phyloP scores from a whole-genome alignment of 805 yeast genomes.

The Sporopachydermia quercuum region DNA sequence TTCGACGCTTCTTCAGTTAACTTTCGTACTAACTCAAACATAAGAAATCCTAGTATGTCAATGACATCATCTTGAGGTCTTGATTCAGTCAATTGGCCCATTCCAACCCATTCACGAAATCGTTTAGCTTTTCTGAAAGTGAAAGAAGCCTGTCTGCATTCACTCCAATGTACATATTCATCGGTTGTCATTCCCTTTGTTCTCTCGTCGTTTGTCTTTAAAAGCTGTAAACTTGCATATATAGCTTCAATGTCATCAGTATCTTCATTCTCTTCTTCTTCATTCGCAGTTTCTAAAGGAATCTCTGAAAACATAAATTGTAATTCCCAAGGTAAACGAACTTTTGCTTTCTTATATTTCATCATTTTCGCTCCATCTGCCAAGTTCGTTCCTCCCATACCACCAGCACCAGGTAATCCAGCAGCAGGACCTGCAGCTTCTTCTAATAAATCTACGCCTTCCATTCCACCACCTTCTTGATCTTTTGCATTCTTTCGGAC shows the following conservation, averaged over 20 bases:
- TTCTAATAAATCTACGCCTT: slow-evolving; percentile 36
- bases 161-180: slow-evolving; percentile 98
- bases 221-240: slow-evolving; percentile 70
- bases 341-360: slow-evolving; percentile 53
- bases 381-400: slow-evolving; percentile 22
- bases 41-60: slow-evolving; percentile 86
- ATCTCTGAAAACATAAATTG: slow-evolving; percentile 89
- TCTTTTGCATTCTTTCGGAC: slow-evolving; percentile 71
- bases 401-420: slow-evolving; percentile 22
- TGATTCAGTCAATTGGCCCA: slow-evolving; percentile 68
- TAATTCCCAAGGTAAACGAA: slow-evolving; percentile 88
- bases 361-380: slow-evolving; percentile 25
- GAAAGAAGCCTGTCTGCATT: slow-evolving; percentile 93
- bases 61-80: slow-evolving; percentile 93
- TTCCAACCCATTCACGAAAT: slow-evolving; percentile 93
- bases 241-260: slow-evolving; percentile 88
- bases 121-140: slow-evolving; percentile 90
- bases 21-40: slow-evolving; percentile 93
- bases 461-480: slow-evolving; percentile 47
- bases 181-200: slow-evolving; percentile 90
- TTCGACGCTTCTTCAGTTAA: slow-evolving; percentile 82
- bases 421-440: slow-evolving; percentile 29
- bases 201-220: slow-evolving; percentile 87
- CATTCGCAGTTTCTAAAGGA: slow-evolving; percentile 49
- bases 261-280: slow-evolving; percentile 53